Percentiles rank a stretch among this genome's conserved stretches.
Evolutionary conservation across 768 basidiomycete genomes (phyloP).

Genomic region (Trametes cinnabarina): DNA sequence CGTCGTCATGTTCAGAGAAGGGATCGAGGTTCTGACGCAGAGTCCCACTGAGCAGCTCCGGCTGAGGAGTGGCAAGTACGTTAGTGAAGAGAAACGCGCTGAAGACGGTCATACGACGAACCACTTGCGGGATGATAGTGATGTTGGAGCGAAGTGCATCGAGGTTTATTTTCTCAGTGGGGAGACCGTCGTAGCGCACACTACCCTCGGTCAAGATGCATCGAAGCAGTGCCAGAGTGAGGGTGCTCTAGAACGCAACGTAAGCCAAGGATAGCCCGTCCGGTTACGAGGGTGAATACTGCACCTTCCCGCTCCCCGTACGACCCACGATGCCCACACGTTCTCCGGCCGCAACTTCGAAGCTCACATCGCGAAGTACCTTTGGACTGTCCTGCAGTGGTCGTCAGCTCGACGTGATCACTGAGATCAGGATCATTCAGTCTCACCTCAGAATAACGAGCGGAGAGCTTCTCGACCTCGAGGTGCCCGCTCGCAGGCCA

Average conservation of each 20-base stretch:
- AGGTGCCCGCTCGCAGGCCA: constrained; percentile 60
- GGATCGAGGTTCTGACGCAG: constrained; percentile 59
- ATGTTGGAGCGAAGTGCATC: constrained; percentile 50
- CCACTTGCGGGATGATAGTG: constrained; percentile 58
- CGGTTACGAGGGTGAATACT: not conserved
- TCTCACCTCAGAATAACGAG: constrained; percentile 39
- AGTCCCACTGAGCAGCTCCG: constrained; percentile 52
- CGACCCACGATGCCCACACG: constrained; percentile 52
- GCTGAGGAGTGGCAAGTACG: constrained; percentile 27
- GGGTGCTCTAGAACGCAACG: constrained; percentile 34
- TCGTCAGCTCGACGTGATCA: constrained; percentile 10
- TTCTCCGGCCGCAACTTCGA: constrained; percentile 50
- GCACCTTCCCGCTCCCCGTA: constrained; percentile 52
- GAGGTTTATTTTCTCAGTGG: constrained; percentile 46
- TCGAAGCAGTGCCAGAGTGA: constrained; percentile 52
- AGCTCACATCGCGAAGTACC: constrained; percentile 48
- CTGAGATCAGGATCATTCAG: not conserved
- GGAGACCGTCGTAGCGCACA: constrained; percentile 49
- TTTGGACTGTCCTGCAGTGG: constrained; percentile 40
- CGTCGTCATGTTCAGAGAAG: constrained; percentile 53
- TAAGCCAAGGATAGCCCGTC: not conserved
- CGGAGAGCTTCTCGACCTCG: constrained; percentile 48
- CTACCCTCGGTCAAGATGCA: constrained; percentile 49
- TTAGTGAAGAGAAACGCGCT: not conserved
- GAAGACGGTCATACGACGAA: constrained; percentile 28